Conservation (phyloP, 1,284 basidiomycete genomes). For the Gymnopus androsaceus region DNA sequence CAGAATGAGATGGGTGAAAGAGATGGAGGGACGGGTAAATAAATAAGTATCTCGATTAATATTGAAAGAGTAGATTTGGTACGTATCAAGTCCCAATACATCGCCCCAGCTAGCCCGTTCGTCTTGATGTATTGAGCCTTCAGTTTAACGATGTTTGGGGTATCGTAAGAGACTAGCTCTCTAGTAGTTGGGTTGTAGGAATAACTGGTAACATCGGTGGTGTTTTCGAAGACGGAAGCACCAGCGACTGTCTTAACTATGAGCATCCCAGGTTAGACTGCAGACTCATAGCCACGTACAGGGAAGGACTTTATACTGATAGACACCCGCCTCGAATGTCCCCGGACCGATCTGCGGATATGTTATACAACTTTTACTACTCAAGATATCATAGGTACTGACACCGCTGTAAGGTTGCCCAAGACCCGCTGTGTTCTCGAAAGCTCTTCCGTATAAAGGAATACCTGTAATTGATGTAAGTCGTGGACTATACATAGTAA, state of each 20-base stretch:
- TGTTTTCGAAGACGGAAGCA: constrained; percentile 70
- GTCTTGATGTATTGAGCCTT: constrained; percentile 78
- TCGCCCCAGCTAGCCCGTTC: constrained; percentile 69
- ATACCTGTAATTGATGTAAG: constrained; percentile 49
- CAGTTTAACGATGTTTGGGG: constrained; percentile 65
- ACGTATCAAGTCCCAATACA: constrained; percentile 54
- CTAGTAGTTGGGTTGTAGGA: constrained; percentile 69
- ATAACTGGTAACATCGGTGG: constrained; percentile 74
- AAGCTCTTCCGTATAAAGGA: constrained; percentile 85
- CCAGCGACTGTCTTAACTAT: constrained; percentile 46
- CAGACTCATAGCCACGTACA: constrained; percentile 30
- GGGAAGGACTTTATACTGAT: constrained; percentile 79
- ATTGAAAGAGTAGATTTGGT: neutral
- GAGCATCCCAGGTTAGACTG: neutral
- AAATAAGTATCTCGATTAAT: neutral
- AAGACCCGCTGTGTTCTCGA: constrained; percentile 77
- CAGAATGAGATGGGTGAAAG: neutral
- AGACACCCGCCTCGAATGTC: constrained; percentile 67
- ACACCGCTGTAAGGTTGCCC: constrained; percentile 75
- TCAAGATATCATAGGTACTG: constrained; percentile 23
- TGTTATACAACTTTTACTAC: neutral
- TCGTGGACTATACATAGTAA: neutral
- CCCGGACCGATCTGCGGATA: constrained; percentile 71
- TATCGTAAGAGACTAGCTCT: constrained; percentile 82
- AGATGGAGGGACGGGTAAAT: neutral